Percentiles rank a stretch among this genome's conserved stretches.
Evolutionary conservation across 306 rosid species (phyloP).

Genomic region (Cucurbita ficifolia): DNA sequence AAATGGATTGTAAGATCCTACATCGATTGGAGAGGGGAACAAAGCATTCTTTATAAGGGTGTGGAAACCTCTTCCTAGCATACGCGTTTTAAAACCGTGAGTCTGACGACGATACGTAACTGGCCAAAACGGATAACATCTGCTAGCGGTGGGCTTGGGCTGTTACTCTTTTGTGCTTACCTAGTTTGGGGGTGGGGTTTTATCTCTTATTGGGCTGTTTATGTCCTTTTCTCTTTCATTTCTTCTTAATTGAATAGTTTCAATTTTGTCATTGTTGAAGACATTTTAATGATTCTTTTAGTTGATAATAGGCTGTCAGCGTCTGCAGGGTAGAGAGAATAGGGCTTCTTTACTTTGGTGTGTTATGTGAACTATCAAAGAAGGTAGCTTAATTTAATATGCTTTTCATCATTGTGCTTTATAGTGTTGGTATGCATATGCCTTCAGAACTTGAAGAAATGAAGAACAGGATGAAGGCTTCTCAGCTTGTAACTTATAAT

Average conservation of each 20-base stretch:
- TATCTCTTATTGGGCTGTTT: background rate
- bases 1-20: no score
- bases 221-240: background rate
- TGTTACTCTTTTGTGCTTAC: background rate
- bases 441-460: conserved; percentile 51
- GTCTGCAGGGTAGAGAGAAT: no score
- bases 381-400: background rate
- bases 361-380: background rate
- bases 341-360: background rate
- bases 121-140: no score
- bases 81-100: no score
- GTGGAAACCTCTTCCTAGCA: no score
- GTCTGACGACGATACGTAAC: no score
- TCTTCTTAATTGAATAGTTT: background rate
- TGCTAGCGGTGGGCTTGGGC: no score
- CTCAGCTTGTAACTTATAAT: conserved; percentile 45
- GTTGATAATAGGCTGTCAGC: background rate
- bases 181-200: background rate
- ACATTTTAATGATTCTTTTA: background rate
- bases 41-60: no score
- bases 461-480: conserved; percentile 45
- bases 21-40: no score
- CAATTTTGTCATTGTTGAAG: background rate
- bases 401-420: conserved; percentile 3
- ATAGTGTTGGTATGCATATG: conserved; percentile 79